Percentiles rank a stretch among this genome's conserved stretches.
phyloP scores from a whole-genome alignment of 305 asterid species.

The Fraxinus floribunda region DNA sequence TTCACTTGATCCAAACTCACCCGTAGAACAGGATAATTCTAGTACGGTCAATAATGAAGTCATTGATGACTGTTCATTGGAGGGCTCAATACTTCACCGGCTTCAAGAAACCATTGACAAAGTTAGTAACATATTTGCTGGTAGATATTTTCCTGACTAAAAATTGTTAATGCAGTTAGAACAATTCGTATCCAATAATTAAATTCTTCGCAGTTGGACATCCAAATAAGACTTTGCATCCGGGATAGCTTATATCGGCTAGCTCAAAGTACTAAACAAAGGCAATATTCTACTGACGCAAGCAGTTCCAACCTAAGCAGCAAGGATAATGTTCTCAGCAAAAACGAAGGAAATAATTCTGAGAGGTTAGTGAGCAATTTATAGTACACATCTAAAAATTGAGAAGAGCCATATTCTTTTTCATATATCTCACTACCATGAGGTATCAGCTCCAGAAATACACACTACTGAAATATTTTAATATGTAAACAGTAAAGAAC shows the following conservation, averaged over 20 bases:
- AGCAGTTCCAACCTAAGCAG: conserved; percentile 46
- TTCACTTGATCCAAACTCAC: conserved; percentile 49
- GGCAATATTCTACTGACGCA: conserved; percentile 57
- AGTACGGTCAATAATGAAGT: conserved; percentile 32
- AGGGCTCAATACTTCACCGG: conserved; percentile 67
- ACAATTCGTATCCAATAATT: neutral
- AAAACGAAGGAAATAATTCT: conserved; percentile 41
- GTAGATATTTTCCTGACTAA: conserved; percentile 10
- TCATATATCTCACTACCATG: neutral
- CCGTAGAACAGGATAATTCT: conserved; percentile 56
- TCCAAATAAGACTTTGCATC: conserved; percentile 62
- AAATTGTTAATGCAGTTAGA: conserved; percentile 3
- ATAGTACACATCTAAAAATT: neutral
- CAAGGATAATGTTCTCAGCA: conserved; percentile 42
- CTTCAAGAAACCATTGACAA: conserved; percentile 75
- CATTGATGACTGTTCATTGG: conserved; percentile 52
- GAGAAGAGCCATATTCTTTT: neutral
- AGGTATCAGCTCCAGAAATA: neutral
- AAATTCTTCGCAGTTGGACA: conserved; percentile 60
- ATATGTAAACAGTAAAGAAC: neutral
- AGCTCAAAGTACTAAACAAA: conserved; percentile 69
- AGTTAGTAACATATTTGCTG: conserved; percentile 39
- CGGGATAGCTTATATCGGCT: conserved; percentile 88
- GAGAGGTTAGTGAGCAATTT: conserved; percentile 57
- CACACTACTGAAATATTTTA: neutral